Evolutionary conservation across 2,329 filamentous ascomycete genomes (phyloP).

Genomic region (Cytospora schulzeri): DNA sequence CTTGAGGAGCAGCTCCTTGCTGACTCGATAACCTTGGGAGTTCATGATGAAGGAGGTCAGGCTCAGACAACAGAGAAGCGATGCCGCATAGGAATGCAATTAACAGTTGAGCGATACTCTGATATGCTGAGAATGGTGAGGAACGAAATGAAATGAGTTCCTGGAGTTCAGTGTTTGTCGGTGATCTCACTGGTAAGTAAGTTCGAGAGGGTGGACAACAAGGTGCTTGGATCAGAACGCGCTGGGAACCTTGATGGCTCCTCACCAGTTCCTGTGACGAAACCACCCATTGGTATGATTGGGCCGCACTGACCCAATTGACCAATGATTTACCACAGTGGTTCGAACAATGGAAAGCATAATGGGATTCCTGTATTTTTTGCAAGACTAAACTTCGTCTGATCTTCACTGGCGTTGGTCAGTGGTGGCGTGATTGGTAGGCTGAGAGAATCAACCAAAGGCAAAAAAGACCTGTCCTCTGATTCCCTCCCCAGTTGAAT

Average conservation of each 20-base stretch:
- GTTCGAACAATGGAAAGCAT: neutral
- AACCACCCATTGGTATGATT: neutral
- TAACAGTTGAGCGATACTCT: conserved; percentile 8
- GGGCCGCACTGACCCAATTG: neutral
- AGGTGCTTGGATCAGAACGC: conserved; percentile 3
- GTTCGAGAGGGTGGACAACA: neutral
- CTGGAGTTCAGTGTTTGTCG: no score
- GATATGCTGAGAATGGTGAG: neutral
- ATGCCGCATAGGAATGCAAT: conserved; percentile 20
- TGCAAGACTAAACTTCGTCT: neutral
- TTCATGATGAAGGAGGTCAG: conserved; percentile 6
- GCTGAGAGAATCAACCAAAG: neutral
- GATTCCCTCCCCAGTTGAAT: neutral
- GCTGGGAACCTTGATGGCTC: conserved; percentile 23
- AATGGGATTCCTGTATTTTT: no score
- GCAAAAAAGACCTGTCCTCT: neutral
- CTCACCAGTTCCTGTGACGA: conserved; percentile 12
- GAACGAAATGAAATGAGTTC: neutral
- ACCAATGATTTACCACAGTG: neutral
- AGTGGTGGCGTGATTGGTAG: neutral
- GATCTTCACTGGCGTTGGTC: neutral
- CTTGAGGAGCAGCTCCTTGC: conserved; percentile 16
- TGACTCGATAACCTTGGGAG: conserved; percentile 13
- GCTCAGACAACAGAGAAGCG: conserved; percentile 4
- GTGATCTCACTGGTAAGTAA: neutral